These are phyloP conservation scores for Skeletonema marinoi DNA, from an alignment of 108 stramenopile genomes.

Conservation along the genomic window DNA sequence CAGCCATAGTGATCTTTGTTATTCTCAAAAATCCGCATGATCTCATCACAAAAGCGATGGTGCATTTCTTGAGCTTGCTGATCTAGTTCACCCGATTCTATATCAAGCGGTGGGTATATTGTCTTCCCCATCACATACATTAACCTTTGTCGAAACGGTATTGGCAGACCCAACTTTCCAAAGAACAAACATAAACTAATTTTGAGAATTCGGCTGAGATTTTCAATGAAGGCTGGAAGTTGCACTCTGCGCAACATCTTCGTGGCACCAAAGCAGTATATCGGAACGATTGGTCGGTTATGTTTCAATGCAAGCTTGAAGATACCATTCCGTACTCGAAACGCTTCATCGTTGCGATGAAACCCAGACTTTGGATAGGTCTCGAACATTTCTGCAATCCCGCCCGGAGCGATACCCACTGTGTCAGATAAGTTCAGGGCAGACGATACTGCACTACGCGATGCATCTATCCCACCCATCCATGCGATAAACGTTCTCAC, in stretches of 20 bases:
- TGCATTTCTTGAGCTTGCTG: conserved; percentile 78
- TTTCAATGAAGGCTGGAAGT: conserved; percentile 75
- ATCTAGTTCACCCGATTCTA: conserved; percentile 3
- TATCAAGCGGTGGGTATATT: conserved; percentile 53
- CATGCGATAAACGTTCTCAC: conserved; percentile 70
- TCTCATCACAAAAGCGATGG: conserved; percentile 78
- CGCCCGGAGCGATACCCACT: conserved; percentile 85
- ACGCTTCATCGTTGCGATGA: conserved; percentile 81
- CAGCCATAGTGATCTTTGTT: conserved; percentile 92
- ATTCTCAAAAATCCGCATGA: conserved; percentile 81
- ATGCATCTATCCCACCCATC: conserved; percentile 76
- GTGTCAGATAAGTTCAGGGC: conserved; percentile 37
- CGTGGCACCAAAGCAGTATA: conserved; percentile 90
- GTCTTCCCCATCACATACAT: conserved; percentile 82
- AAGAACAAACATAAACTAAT: conserved; percentile 71
- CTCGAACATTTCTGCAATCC: conserved; percentile 95
- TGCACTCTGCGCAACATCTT: conserved; percentile 86
- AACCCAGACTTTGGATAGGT: conserved; percentile 75
- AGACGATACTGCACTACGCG: conserved; percentile 58
- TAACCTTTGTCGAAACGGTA: conserved; percentile 78
- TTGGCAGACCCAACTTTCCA: conserved; percentile 71
- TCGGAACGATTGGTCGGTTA: conserved; percentile 79
- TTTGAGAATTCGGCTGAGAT: conserved; percentile 69
- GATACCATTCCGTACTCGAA: conserved; percentile 79
- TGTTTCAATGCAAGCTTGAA: conserved; percentile 85